A percentile compares a stretch with the other conserved stretches of the same genome.
Evolutionary conservation across 257 asterid genomes (phyloP).

Genomic region (Fraxinus pennsylvanica): DNA sequence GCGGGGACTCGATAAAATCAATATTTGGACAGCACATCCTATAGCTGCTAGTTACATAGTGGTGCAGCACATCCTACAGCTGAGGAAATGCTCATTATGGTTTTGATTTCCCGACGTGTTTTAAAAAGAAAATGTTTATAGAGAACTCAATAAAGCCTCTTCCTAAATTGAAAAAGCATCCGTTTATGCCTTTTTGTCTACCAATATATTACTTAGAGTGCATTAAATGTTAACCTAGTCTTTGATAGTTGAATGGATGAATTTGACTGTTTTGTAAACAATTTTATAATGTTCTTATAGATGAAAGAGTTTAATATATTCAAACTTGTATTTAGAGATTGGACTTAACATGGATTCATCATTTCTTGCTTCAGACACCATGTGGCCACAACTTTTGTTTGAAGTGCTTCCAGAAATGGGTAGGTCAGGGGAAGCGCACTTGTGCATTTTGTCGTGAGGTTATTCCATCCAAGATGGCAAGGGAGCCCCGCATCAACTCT

Average conservation of each 20-base stretch:
- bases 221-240: not conserved
- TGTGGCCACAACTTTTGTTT: slow-evolving; percentile 96
- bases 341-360: not conserved
- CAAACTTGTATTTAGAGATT: not conserved
- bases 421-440: slow-evolving; percentile 52
- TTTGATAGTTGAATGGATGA: not conserved
- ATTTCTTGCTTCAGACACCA: slow-evolving; percentile 65
- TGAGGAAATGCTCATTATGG: too few relatives aligned
- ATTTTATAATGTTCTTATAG: not conserved
- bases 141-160: not conserved
- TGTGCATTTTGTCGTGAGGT: slow-evolving; percentile 74
- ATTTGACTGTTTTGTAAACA: not conserved
- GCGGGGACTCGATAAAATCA: too few relatives aligned
- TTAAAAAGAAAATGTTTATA: not conserved
- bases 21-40: too few relatives aligned
- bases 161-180: not conserved
- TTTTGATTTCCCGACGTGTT: too few relatives aligned
- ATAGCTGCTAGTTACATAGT: too few relatives aligned
- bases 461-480: slow-evolving; percentile 74
- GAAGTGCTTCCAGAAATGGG: slow-evolving; percentile 81
- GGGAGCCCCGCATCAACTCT: slow-evolving; percentile 83
- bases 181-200: not conserved
- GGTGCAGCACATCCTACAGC: too few relatives aligned
- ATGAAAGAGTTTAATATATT: not conserved
- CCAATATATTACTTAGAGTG: not conserved